phyloP scores from a whole-genome alignment of 768 basidiomycete species.

The Naganishia randhawae region DNA sequence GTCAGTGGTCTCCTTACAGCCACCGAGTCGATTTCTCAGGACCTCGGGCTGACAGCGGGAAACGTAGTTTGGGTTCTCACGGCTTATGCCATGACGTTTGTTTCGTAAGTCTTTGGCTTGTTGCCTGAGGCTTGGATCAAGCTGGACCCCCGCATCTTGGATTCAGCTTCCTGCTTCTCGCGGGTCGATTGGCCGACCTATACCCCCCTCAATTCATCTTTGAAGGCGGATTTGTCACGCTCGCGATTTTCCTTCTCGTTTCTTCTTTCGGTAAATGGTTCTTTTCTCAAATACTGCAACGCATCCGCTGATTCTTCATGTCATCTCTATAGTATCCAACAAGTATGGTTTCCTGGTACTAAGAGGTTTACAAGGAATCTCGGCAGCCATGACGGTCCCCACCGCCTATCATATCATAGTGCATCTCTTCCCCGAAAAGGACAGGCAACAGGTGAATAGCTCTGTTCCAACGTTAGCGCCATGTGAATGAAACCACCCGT shows the following conservation, averaged over 20 bases:
- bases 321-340: constrained; percentile 37
- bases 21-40: constrained; percentile 10
- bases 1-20: constrained; percentile 18
- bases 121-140: not conserved
- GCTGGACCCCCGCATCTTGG: constrained; percentile 11
- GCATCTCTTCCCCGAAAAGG: constrained; percentile 56
- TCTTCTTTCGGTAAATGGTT: constrained; percentile 52
- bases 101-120: constrained; percentile 13
- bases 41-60: constrained; percentile 16
- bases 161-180: constrained; percentile 44
- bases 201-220: constrained; percentile 52
- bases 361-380: constrained; percentile 57
- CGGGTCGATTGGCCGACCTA: constrained; percentile 44
- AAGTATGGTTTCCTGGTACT: constrained; percentile 58
- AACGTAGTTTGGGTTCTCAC: constrained; percentile 22
- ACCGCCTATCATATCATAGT: constrained; percentile 57
- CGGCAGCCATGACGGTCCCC: constrained; percentile 58
- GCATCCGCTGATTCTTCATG: too few species aligned
- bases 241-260: constrained; percentile 55
- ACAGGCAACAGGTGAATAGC: constrained; percentile 47
- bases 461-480: not conserved
- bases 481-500: not conserved
- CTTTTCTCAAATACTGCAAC: not conserved
- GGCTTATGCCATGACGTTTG: constrained; percentile 19
- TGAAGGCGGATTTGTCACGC: constrained; percentile 51